phyloP scores from a whole-genome alignment of 75 land plant species.

The Pinus albicaulis region DNA sequence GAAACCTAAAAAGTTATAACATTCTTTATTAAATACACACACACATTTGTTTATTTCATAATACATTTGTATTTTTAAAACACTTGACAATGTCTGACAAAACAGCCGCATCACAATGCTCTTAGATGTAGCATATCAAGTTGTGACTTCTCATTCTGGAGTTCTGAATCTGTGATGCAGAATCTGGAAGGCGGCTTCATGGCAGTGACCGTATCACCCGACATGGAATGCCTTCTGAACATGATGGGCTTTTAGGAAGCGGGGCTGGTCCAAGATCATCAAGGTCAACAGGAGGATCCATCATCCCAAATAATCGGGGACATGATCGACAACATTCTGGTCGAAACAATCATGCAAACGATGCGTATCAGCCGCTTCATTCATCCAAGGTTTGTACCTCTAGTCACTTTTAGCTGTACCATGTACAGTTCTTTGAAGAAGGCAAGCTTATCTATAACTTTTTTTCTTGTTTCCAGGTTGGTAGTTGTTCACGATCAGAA shows the following conservation, averaged over 20 bases:
- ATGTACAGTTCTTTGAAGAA: neutral
- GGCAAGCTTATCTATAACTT: neutral
- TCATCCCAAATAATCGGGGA: slow-evolving; percentile 35
- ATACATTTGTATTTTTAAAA: too few species aligned
- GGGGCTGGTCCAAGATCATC: slow-evolving; percentile 67
- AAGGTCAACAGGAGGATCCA: slow-evolving; percentile 45
- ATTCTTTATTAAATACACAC: too few species aligned
- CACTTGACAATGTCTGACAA: too few species aligned
- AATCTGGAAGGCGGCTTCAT: slow-evolving; percentile 43
- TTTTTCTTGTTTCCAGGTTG: slow-evolving; percentile 33
- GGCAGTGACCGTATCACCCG: slow-evolving; percentile 31
- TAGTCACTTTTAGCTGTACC: neutral
- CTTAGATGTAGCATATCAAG: too few species aligned
- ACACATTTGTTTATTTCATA: too few species aligned
- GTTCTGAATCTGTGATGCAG: slow-evolving; percentile 18
- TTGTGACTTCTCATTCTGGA: neutral
- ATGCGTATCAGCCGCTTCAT: slow-evolving; percentile 81
- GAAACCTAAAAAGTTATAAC: neutral
- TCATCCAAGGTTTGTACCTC: slow-evolving; percentile 51
- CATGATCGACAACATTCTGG: slow-evolving; percentile 29
- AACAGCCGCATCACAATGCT: too few species aligned
- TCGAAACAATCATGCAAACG: slow-evolving; percentile 40
- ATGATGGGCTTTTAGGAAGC: slow-evolving; percentile 97
- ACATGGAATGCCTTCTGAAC: slow-evolving; percentile 56
- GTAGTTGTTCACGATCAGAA: slow-evolving; percentile 47